Percentiles rank a stretch among this genome's conserved stretches.
phyloP scores from a whole-genome alignment of 306 rosid genomes.

The Fragaria iinumae region DNA sequence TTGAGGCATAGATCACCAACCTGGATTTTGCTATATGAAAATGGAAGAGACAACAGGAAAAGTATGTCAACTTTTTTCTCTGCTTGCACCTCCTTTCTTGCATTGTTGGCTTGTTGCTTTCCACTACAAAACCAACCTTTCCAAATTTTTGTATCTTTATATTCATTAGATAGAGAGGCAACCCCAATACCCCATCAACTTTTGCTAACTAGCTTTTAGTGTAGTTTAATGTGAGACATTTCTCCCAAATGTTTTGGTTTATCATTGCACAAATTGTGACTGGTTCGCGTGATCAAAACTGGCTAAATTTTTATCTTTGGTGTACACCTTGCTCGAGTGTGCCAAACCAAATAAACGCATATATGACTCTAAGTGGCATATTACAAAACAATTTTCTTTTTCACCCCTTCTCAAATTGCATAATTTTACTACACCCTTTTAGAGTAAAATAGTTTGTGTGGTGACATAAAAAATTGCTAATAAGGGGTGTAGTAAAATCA shows the following conservation, averaged over 20 bases:
- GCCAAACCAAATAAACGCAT: too few relatives aligned
- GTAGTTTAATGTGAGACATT: background rate
- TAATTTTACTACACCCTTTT: too few relatives aligned
- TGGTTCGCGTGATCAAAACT: too few relatives aligned
- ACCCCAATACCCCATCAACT: background rate
- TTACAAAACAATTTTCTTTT: too few relatives aligned
- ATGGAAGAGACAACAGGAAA: constrained; percentile 55
- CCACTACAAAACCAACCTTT: constrained; percentile 45
- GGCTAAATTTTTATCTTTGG: too few relatives aligned
- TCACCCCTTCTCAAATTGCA: too few relatives aligned
- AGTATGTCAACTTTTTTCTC: constrained; percentile 52
- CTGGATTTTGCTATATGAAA: constrained; percentile 47
- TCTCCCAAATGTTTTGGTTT: background rate
- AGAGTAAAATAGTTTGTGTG: too few relatives aligned
- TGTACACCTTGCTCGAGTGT: too few relatives aligned
- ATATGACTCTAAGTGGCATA: too few relatives aligned
- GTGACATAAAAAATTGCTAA: too few relatives aligned
- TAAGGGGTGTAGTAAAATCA: too few relatives aligned
- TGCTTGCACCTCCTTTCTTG: constrained; percentile 42
- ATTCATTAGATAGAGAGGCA: constrained; percentile 46
- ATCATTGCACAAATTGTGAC: too few relatives aligned
- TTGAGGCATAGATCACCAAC: constrained; percentile 36
- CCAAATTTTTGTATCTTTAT: constrained; percentile 39
- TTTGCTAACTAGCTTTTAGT: background rate
- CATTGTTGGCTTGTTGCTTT: constrained; percentile 28